A percentile compares a stretch with the other conserved stretches of the same genome.
Conservation (phyloP, 306 rosid genomes). For the Rosa persica region DNA sequence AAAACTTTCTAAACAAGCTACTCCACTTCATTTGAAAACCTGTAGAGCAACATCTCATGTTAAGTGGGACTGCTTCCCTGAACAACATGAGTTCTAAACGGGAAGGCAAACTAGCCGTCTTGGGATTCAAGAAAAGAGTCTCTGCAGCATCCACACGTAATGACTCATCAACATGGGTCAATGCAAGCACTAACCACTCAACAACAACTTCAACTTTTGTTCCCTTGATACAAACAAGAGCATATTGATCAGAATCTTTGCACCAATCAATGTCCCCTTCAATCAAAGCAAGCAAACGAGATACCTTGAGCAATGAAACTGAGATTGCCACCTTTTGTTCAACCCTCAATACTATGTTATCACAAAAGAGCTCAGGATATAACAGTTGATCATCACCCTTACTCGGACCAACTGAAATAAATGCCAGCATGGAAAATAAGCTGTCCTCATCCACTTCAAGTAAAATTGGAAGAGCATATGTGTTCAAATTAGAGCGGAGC, state of each 20-base stretch:
- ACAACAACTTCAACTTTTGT: constrained; percentile 65
- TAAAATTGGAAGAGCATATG: constrained; percentile 80
- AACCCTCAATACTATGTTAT: constrained; percentile 53
- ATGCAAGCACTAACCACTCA: constrained; percentile 83
- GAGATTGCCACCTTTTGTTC: constrained; percentile 92
- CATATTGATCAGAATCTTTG: constrained; percentile 42
- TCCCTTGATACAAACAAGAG: constrained; percentile 79
- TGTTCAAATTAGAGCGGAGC: constrained; percentile 87
- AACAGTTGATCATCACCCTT: constrained; percentile 39
- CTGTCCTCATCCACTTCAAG: constrained; percentile 86
- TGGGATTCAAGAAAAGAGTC: constrained; percentile 84
- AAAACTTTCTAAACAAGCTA: constrained; percentile 89
- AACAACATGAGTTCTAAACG: constrained; percentile 79
- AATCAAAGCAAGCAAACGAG: constrained; percentile 84
- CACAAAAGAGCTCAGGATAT: constrained; percentile 44
- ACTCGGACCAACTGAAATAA: constrained; percentile 63
- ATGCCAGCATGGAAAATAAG: constrained; percentile 83
- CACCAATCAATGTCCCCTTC: constrained; percentile 92
- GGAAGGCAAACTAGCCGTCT: constrained; percentile 89
- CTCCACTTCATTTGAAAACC: constrained; percentile 99
- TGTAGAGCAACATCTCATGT: constrained; percentile 94
- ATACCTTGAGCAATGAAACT: constrained; percentile 91
- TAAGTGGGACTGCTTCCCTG: constrained; percentile 87
- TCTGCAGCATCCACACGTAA: constrained; percentile 97
- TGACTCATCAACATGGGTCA: constrained; percentile 90